Base-by-base conservation (phyloP, 169 alveolate genomes). In the Eimeria acervulina region DNA sequence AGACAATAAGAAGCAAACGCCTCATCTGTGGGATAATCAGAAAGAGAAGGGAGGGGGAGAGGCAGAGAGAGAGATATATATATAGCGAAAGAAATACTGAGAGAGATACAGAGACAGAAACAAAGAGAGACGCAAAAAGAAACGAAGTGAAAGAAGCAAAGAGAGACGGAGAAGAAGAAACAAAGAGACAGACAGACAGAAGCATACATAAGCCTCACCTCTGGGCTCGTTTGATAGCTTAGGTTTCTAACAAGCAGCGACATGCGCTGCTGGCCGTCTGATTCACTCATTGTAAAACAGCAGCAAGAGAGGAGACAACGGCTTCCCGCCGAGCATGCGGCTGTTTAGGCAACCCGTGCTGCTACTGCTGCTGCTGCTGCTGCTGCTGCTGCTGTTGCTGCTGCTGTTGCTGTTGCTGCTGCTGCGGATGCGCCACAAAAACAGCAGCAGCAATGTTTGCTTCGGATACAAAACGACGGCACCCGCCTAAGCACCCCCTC, bases 221-320 rank as follows among this genome's bases (percentile, higher is more conserved):
- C 96, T 7, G 96, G 96, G 52, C 96, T 95, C 7, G 96, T 66
- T n/a, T 84, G 96, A 36, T 81, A 95, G 55, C 87, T 95, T 47
- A 95, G 87, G 74, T 95, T 95, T 31, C 96, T 74, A 42, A 95
- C 96, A 33, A 95, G 93, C 78, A 95, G 93, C 81, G 96, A 95
- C 95, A 95, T 28, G 52, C 95, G 78, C 83, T 76, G 95, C 87
- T 76, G 89, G 5, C 68, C 68, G 47, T 72, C 95, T 26, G 89
- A 21, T 40, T 76, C 90, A 26, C 95, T 91, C 95, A 91, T 91
- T n/a, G 66, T 91, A 10, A 3, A 59, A 33, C 33, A 63, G 31
- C 51, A 38, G 85, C 47, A 36, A 36, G 19, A 5, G 87, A 17
- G n/a, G 83, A 55, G 26, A 15, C 23, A 76, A 31, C 42, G 94